Base-by-base conservation (phyloP, 768 basidiomycete genomes). In the Suillus plorans region DNA sequence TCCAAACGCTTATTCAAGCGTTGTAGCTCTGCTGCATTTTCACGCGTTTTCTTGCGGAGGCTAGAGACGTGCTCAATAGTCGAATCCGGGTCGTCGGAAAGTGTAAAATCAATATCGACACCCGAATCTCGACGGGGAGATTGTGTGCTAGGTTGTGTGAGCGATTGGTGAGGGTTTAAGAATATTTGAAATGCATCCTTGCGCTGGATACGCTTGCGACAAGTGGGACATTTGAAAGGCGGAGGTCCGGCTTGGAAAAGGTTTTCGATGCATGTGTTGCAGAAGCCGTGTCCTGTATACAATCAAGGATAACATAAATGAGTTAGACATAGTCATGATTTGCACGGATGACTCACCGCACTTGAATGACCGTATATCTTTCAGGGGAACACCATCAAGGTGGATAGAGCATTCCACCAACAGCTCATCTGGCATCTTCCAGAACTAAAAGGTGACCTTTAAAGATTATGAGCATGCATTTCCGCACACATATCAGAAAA, bases 381-480 rank as follows among this genome's bases (percentile, higher is more conserved):
- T 71, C 61, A 75, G 68, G 44, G 69, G 60, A 6, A 75, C 74
- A 0, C 69, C 67, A 8, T 72, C 74, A 4, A 75, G 71, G 41
- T 75, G 74, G n/a, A 75, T 75, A 10, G 76, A 74, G 34, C 74
- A 75, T 39, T 77, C 76, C 56, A 75, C 67, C 14, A 72, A 49
- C 7, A 75, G 36, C 52, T 72, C 68, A 28, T 64, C 67, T 28
- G 49, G 49, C 68, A 72, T 65, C 28, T 47, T 72, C 56, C 20
- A 10, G 6, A 20, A 34, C 34, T 42, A 31, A 3, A 42, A 6
- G 41, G 28, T 31, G 28, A 59, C 58, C 58, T 37, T 59, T 10
- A 59, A 59, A 59, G 5, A 7, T 59, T 20, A 59, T 59, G 39
- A 59, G 25, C 41, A 41, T 25, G 58, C 58, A 59, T 12, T 44